phyloP scores from a whole-genome alignment of 2,329 filamentous ascomycete species.

The Diaporthe batatas region DNA sequence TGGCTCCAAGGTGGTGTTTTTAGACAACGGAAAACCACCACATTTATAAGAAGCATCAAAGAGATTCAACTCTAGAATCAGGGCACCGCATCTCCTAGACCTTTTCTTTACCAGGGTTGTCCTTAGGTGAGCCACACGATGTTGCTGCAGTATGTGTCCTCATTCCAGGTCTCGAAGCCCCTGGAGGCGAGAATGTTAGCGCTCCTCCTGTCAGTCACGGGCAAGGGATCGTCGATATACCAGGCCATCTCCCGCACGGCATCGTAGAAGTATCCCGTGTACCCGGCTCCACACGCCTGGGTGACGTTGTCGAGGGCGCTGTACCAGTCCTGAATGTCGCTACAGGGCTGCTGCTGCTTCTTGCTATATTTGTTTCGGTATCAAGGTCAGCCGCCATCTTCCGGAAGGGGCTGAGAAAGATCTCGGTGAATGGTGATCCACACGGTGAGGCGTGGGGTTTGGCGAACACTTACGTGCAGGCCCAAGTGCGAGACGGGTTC shows the following conservation, averaged over 20 bases:
- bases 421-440: background rate
- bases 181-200: background rate
- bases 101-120: no score
- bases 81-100: background rate
- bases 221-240: background rate
- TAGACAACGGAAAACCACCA: background rate
- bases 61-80: background rate
- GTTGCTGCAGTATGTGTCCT: background rate
- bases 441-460: background rate
- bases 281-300: background rate
- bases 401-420: background rate
- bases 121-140: background rate
- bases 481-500: background rate
- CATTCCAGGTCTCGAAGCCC: background rate
- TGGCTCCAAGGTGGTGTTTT: background rate
- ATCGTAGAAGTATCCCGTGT: conserved; percentile 24
- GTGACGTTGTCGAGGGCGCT: conserved; percentile 20
- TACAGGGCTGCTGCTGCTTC: background rate
- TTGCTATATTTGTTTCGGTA: background rate
- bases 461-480: background rate
- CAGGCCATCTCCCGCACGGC: conserved; percentile 20
- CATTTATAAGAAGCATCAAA: background rate
- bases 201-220: no score
- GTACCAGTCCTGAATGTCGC: conserved; percentile 9
- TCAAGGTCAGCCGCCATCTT: background rate